Conservation (phyloP, 768 basidiomycete genomes). For the Lentinula aciculospora region DNA sequence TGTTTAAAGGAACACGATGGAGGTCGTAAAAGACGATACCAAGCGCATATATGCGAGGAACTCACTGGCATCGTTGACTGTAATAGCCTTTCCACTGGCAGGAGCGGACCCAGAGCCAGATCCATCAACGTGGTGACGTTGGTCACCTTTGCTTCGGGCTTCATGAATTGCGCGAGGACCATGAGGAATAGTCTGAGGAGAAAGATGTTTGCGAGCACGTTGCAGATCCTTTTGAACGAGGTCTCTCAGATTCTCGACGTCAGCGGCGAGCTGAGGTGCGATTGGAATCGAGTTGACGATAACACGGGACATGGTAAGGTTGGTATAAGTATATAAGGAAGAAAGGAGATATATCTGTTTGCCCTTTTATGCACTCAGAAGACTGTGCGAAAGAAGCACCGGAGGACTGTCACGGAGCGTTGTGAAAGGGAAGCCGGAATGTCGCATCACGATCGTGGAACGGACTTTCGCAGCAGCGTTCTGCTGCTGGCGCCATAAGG, state of each 20-base stretch:
- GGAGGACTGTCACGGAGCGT: background rate
- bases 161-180: slow-evolving; percentile 20
- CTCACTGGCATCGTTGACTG: slow-evolving; percentile 50
- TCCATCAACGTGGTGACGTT: slow-evolving; percentile 5
- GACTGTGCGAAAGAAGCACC: background rate
- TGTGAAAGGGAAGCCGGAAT: no score
- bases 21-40: background rate
- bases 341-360: background rate
- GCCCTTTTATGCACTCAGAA: background rate
- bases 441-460: no score
- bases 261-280: background rate
- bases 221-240: background rate
- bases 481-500: no score
- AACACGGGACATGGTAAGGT: slow-evolving; percentile 1
- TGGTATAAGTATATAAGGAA: background rate
- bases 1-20: slow-evolving; percentile 11
- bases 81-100: slow-evolving; percentile 29
- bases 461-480: no score
- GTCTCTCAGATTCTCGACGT: background rate
- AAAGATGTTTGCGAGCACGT: background rate
- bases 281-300: slow-evolving; percentile 1
- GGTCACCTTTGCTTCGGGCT: slow-evolving; percentile 17
- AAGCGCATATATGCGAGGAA: slow-evolving; percentile 2
- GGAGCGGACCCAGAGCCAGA: slow-evolving; percentile 4
- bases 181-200: slow-evolving; percentile 11